Evolutionary conservation across 1,139 yeast genomes (phyloP).

Genomic region (Blastobotrys raffinosifermentans): DNA sequence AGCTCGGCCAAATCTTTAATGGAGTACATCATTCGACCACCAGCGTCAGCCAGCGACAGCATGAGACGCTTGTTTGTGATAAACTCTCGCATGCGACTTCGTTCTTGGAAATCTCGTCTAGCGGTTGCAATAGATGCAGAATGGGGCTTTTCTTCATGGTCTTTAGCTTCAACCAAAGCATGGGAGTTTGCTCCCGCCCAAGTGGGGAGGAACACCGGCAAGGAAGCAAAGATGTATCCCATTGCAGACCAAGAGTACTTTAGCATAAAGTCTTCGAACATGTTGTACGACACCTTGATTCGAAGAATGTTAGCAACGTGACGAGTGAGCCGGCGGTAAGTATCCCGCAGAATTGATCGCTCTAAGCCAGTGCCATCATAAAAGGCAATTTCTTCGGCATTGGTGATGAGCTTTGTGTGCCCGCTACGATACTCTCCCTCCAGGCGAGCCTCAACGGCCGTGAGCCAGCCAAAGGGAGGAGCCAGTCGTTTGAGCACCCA

Average conservation of each 20-base stretch:
- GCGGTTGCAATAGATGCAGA: conserved; percentile 17
- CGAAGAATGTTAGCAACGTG: conserved; percentile 41
- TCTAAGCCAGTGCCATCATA: conserved; percentile 88
- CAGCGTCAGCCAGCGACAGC: conserved; percentile 92
- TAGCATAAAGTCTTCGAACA: conserved; percentile 79
- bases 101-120: conserved; percentile 26
- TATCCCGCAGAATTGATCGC: conserved; percentile 54
- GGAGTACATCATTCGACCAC: conserved; percentile 93
- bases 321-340: conserved; percentile 55
- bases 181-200: conserved; percentile 29
- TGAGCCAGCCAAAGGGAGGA: conserved; percentile 79
- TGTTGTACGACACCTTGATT: conserved; percentile 53
- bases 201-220: conserved; percentile 63
- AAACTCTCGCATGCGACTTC: conserved; percentile 68
- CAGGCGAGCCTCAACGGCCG: conserved; percentile 61
- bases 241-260: conserved; percentile 94
- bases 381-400: conserved; percentile 91
- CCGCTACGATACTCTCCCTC: conserved; percentile 90
- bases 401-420: conserved; percentile 77
- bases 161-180: conserved; percentile 5
- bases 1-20: conserved; percentile 88
- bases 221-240: conserved; percentile 84
- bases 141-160: conserved; percentile 21
- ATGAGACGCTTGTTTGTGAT: conserved; percentile 85
- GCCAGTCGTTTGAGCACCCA: conserved; percentile 64